phyloP scores from a whole-genome alignment of 345 rosid species.

The Odontarrhena argentea region DNA sequence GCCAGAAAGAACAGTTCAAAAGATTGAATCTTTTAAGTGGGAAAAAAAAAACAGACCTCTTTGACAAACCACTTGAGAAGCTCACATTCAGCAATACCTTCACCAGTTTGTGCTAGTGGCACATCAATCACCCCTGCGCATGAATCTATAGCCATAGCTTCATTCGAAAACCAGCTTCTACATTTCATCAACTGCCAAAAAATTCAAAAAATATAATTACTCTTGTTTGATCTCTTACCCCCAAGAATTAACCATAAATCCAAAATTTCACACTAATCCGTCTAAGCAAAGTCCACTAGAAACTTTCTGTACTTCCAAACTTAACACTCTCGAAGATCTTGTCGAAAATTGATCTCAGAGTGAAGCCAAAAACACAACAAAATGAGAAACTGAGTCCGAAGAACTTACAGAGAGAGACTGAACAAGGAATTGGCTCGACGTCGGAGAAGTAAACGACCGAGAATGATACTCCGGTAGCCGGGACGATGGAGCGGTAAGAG shows the following conservation, averaged over 20 bases:
- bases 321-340: not conserved
- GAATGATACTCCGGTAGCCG: constrained; percentile 28
- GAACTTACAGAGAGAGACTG: constrained; percentile 24
- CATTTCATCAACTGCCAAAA: constrained; percentile 39
- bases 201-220: not conserved
- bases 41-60: constrained; percentile 56
- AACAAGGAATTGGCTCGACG: constrained; percentile 3
- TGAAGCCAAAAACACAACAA: constrained; percentile 7
- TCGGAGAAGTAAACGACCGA: constrained; percentile 22
- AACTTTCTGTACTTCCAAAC: not conserved
- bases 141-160: constrained; percentile 51
- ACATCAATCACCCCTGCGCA: constrained; percentile 59
- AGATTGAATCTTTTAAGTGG: not conserved
- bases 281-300: not conserved
- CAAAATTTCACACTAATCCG: not conserved
- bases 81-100: constrained; percentile 97
- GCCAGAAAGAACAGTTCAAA: not conserved
- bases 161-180: constrained; percentile 52
- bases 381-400: not conserved
- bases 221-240: constrained; percentile 9
- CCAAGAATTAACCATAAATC: not conserved
- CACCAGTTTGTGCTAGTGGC: constrained; percentile 95
- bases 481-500: constrained; percentile 17
- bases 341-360: not conserved
- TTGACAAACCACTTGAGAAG: constrained; percentile 88